Conservation (phyloP, 163 green algal species). For the Volvox carteri region DNA sequence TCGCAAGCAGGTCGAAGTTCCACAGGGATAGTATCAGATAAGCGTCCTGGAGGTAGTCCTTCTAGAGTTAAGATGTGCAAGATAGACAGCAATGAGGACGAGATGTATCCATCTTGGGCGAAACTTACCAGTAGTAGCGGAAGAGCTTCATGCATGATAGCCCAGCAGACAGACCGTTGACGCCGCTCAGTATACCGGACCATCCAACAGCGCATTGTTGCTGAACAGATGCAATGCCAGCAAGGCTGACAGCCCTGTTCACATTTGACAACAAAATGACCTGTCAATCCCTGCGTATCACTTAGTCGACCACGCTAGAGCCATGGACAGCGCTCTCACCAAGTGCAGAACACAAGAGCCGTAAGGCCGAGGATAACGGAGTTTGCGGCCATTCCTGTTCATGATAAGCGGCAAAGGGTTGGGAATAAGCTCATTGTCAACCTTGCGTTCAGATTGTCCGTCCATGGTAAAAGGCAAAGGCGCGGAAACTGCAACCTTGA, state of each 20-base stretch:
- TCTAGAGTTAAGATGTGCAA: no score
- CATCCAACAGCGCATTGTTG: conserved; percentile 14
- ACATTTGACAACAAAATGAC: neutral
- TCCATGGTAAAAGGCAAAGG: no score
- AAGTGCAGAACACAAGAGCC: conserved; percentile 49
- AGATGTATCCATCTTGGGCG: no score
- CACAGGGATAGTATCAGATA: no score
- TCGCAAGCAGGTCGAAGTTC: no score
- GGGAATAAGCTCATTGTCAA: neutral
- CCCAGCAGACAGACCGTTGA: conserved; percentile 25
- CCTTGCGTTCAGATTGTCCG: no score
- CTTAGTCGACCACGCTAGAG: neutral
- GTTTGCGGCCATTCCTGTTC: conserved; percentile 22
- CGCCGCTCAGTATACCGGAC: neutral
- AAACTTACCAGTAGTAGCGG: conserved; percentile 57
- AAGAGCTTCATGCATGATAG: conserved; percentile 45
- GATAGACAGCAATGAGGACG: no score
- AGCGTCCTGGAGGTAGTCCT: no score
- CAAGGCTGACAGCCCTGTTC: conserved; percentile 47
- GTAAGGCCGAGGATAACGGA: conserved; percentile 29
- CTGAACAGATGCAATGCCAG: conserved; percentile 44
- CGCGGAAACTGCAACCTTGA: no score
- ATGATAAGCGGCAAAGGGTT: neutral
- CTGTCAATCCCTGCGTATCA: neutral
- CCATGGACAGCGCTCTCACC: no score